Evolutionary conservation across 1,284 basidiomycete genomes (phyloP).

Genomic region (Coniferiporia weirii): DNA sequence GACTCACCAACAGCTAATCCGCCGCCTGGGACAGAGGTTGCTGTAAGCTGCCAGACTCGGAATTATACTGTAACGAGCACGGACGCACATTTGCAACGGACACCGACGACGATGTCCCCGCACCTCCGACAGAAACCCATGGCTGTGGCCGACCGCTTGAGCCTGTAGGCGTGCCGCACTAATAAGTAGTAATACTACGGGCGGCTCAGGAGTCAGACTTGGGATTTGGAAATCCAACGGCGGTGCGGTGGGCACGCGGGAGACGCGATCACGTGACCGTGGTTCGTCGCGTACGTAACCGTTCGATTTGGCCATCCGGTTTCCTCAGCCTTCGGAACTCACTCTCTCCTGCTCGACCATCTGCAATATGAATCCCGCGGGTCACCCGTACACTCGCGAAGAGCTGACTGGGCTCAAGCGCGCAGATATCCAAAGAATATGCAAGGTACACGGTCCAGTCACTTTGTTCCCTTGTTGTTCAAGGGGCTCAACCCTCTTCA

Average conservation of each 20-base stretch:
- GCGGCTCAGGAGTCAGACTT: no score
- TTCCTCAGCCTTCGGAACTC: not conserved
- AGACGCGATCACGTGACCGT: not conserved
- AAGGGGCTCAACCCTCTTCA: constrained; percentile 19
- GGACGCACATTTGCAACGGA: constrained; percentile 56
- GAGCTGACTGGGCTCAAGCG: constrained; percentile 47
- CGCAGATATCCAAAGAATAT: constrained; percentile 65
- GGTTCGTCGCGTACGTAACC: not conserved
- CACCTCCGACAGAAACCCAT: constrained; percentile 82
- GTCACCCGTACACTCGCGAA: constrained; percentile 15
- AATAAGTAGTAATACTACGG: no score
- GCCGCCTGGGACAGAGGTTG: constrained; percentile 31
- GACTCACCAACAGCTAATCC: constrained; percentile 67
- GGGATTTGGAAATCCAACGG: not conserved
- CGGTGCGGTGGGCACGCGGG: not conserved
- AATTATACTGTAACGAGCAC: not conserved
- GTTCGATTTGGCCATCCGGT: not conserved
- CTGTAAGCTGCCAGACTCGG: not conserved
- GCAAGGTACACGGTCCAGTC: constrained; percentile 49
- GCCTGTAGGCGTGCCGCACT: not conserved
- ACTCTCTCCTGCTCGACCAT: not conserved
- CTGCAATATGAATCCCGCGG: constrained; percentile 7
- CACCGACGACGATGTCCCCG: constrained; percentile 67
- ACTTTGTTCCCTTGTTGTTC: constrained; percentile 13
- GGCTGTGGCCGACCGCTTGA: not conserved